Evolutionary conservation across 805 yeast species (phyloP), one percentile per base, ranked within the genome.

Genomic region (Cyberlindnera mississippiensis): DNA sequence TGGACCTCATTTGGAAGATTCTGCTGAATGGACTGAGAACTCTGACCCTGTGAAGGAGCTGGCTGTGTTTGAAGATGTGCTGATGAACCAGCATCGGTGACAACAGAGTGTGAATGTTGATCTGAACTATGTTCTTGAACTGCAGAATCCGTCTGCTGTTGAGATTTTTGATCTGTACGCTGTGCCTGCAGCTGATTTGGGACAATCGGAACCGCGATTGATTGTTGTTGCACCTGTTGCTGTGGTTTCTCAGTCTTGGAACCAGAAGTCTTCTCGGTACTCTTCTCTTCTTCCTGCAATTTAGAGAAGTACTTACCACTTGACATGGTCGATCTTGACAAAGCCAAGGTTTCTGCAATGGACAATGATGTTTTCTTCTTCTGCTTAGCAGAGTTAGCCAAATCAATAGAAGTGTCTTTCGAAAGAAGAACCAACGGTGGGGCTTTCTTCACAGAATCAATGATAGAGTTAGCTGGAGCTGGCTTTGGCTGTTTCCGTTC

Each of bases 341-440:
- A 51, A 0, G 84, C 84, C 48, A 78, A 59, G 2, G 82, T 75
- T 49, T 78, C 81, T 0, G 84, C 83, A 37, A 78, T 77, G 2
- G 83, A 73, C 22, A 76, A 55, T 2, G 69, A 52, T 29, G 64
- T 26, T 40, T 55, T 55, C 49, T 52, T 53, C 49, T 55, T 54
- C 37, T 51, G 52, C 28, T 44, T 48, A 4, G 49, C 37, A 14
- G 52, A 44, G 17, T 52, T 51, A 9, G 56, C 57, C 35, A 56
- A 37, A 37, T 56, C 61, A 20, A 50, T 48, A 1, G 61, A 55
- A 3, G 53, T 54, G 31, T 57, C 61, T 32, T 46, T 57, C 3
- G 59, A 54, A 3, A 57, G 28, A 13, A 55, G 35, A 9, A 57
- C 36, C 30, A 52, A 40, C 11, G 57, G 40, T 12, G 57, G 54